Evolutionary conservation across 2,329 filamentous ascomycete genomes (phyloP), one percentile per base, ranked within the genome.

Genomic region (Calonectria montana): DNA sequence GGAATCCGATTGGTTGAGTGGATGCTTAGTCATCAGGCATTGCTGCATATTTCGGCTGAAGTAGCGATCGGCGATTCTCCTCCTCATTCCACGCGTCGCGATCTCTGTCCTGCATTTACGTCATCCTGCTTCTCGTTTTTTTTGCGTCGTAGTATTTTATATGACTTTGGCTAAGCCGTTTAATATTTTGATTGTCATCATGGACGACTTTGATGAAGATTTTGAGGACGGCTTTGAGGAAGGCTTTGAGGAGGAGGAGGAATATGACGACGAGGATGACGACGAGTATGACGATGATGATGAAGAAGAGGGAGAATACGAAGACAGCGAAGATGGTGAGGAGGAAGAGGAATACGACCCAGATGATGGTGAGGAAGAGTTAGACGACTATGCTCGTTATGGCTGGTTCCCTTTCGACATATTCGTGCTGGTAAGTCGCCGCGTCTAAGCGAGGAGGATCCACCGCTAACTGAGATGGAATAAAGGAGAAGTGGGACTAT

Each of bases 21-120:
- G 1, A 13, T 2, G 53, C 53, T 59, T 59, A 59, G 53, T 59
- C 35, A 59, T 59, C 53, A 39, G 53, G 53, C 53, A 25, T 15
- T 35, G 25, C 31, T 21, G 29, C 53, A 59, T 59, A 39, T 39
- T 39, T 39, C 53, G 53, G 53, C 53, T 59, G 53, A 25, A n/a
- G 29, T 2, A 25, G 31, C 53, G 53, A 59, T 59, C 53, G 31
- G 31, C 53, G 53, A 55, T 18, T 25, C 53, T 59, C 25, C 53
- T 59, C 53, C 53, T 59, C 29, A 59, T 35, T 59, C 53, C 37
- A 59, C 53, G 53, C 53, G 53, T 59, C 53, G 53, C 53, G 29
- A 37, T 9, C 37, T 23, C 31, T 35, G 31, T 41, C n/a, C 21
- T 59, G 53, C 53, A 25, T 59, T 35, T 59, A 59, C 53, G 53